phyloP scores from a whole-genome alignment of 75 land plant genomes.

The Gnetum montanum region DNA sequence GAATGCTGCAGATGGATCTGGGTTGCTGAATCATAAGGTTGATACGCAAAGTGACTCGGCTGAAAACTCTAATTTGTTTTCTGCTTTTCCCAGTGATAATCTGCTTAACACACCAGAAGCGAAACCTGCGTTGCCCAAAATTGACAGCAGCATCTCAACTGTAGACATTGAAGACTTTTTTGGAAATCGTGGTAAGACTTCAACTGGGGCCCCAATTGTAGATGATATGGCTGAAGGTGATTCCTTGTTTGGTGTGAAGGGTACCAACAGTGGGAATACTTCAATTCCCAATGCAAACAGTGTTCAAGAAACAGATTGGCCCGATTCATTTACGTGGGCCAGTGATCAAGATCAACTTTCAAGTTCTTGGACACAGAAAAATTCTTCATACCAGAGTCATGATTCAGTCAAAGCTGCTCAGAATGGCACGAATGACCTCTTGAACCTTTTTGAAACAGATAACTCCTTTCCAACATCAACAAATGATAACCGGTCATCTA shows the following conservation, averaged over 20 bases:
- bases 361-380: not conserved
- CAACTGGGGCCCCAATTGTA: no score
- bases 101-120: not conserved
- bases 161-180: not conserved
- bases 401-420: not conserved
- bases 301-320: not conserved
- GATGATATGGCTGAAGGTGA: conserved; percentile 4
- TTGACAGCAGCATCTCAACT: not conserved
- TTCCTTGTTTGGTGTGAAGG: not conserved
- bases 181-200: no score
- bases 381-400: no score
- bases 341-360: not conserved
- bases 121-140: not conserved
- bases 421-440: not conserved
- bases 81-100: not conserved
- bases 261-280: not conserved
- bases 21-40: no score
- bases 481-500: not conserved
- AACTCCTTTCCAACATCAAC: not conserved
- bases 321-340: not conserved
- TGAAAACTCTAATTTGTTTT: no score
- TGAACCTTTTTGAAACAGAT: not conserved
- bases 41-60: no score
- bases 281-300: not conserved
- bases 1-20: no score